Base-by-base conservation (phyloP, 2,329 filamentous ascomycete genomes). In the Xylaria digitata region DNA sequence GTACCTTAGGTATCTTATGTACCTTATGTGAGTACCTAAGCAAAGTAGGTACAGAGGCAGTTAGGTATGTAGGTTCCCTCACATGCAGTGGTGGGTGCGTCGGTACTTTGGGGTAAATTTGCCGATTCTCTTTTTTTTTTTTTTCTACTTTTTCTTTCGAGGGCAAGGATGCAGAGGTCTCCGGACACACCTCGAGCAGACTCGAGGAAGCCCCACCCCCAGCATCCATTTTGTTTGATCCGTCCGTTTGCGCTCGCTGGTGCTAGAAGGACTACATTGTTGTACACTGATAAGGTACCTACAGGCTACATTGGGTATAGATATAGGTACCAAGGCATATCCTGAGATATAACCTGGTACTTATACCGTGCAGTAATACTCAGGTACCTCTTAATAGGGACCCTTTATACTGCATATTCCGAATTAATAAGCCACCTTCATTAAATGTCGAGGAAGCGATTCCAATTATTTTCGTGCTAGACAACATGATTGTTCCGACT, bases 211-310 rank as follows among this genome's bases (percentile, higher is more conserved):
- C 62, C 48, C 60, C 57, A 42, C 19, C 49, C 56, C 52, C 63
- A 34, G 56, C 57, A 65, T n/a, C n/a, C n/a, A n/a, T 61, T 65
- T 61, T 61, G 32, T 61, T 61, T 45, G 37, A 56, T 19, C 43
- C 52, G 43, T 65, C 63, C 45, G 57, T 61, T 65, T 61, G 56
- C 50, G 34, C 55, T 48, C 15, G 15, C 40, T 32, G 7, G 32
- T 17, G 19, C 21, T 63, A 23, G 42, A 57, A 52, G 34, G 40
- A n/a, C n/a, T n/a, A n/a, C n/a, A n/a, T n/a, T n/a, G n/a, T n/a
- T 34, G 9, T 34, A 34, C 32, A 34, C 3, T 34, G 26, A 26
- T 26, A 26, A 26, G 26, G 26, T 26, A 26, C 3, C 26, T 26
- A 26, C 26, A 26, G 3, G n/a, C n/a, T n/a, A n/a, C n/a, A n/a